Base-by-base conservation (phyloP, 2,329 filamentous ascomycete genomes). In the Allantophomopsis lycopodina region DNA sequence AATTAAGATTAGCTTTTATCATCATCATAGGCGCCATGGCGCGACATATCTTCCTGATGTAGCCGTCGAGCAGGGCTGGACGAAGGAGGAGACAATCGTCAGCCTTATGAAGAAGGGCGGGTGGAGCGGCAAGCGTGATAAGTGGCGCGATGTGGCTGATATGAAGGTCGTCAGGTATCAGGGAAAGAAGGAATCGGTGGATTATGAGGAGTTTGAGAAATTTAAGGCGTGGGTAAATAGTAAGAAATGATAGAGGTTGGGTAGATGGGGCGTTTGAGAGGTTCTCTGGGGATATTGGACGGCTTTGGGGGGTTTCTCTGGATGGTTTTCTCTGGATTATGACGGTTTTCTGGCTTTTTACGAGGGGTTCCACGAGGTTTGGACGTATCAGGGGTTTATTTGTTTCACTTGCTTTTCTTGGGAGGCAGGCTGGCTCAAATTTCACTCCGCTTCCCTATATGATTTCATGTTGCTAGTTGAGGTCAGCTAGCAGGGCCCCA, bases 71-170 rank as follows among this genome's bases (percentile, higher is more conserved):
- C 91, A 96, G 58, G 88, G 85, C 13, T 98, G 91, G 91, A 84
- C 73, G 10, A 88, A 91, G 60, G 88, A 96, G 56, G 85, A 96
- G 68, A 84, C 89, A 0, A 60, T 98, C 2, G 71, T 87, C 40
- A 93, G 84, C 60, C 63, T 96, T 55, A 91, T 95, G 80, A 72
- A 85, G 43, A 98, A 98, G 68, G 88, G 88, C 1, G 91, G 91
- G 1, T 98, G 88, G 88, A 71, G 71, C 42, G 87, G 86, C 1
- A 59, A 62, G 35, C 63, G 54, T 52, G 63, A 64, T 39, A 70
- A 73, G 32, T 96, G 88, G 89, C 71, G 71, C 48, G 79, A 85
- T 43, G 76, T 95, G 3, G 62, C 59, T 15, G 76, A 83, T 38
- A 66, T 94, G 57, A 77, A 77, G 50, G 76, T 91, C 2, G 78